Evolutionary conservation across 495 filamentous ascomycete species (phyloP).

Genomic region (Pyronema domesticum): DNA sequence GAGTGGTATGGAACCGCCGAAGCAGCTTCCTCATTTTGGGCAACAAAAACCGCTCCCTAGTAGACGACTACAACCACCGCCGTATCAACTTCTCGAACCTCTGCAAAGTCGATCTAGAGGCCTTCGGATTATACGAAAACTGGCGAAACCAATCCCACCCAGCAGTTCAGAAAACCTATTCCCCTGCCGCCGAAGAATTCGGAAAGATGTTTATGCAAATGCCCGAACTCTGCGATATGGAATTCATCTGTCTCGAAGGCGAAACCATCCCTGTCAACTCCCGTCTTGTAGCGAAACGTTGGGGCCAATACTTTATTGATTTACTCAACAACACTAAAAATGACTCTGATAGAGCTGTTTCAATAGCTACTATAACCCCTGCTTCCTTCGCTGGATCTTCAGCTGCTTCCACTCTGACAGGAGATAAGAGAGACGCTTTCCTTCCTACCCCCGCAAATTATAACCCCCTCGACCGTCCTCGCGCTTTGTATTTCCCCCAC

Average conservation of each 20-base stretch:
- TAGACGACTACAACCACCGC: conserved; percentile 95
- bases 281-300: conserved; percentile 63
- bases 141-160: conserved; percentile 30
- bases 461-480: conserved; percentile 38
- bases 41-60: conserved; percentile 78
- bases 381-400: conserved; percentile 31
- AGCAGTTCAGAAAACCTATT: conserved; percentile 28
- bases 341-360: conserved; percentile 24
- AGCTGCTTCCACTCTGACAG: conserved; percentile 13
- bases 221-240: conserved; percentile 90
- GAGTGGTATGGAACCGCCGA: conserved; percentile 75
- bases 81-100: conserved; percentile 94
- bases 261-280: conserved; percentile 91
- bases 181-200: conserved; percentile 59
- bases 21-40: conserved; percentile 92
- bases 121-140: conserved; percentile 93
- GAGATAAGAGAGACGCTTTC: conserved; percentile 24
- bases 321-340: conserved; percentile 37
- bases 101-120: conserved; percentile 89
- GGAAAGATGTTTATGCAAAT: conserved; percentile 62
- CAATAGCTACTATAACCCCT: conserved; percentile 19
- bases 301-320: conserved; percentile 91
- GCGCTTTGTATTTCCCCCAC: conserved; percentile 84
- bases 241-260: conserved; percentile 72
- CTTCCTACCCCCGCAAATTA: conserved; percentile 42